phyloP scores from a whole-genome alignment of 1,139 yeast species.

The Meyerozyma guilliermondii region DNA sequence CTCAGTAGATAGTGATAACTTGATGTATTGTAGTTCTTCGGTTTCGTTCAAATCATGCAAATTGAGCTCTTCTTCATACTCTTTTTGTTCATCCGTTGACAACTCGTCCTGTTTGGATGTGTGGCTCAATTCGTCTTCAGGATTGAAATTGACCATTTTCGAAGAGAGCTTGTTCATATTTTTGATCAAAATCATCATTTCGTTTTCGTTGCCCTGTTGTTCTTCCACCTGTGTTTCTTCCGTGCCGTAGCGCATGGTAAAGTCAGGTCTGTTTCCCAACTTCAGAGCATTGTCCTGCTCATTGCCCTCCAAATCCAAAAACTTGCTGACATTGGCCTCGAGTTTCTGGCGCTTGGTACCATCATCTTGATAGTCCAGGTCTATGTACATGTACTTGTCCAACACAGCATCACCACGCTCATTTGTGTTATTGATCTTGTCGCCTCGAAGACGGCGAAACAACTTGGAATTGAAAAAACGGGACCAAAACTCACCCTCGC shows the following conservation, averaged over 20 bases:
- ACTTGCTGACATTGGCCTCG: slow-evolving; percentile 39
- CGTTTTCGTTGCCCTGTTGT: slow-evolving; percentile 44
- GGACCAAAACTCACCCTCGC: slow-evolving; percentile 96
- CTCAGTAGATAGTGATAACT: slow-evolving; percentile 45
- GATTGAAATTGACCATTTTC: slow-evolving; percentile 64
- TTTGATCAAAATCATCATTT: slow-evolving; percentile 67
- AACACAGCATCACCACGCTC: slow-evolving; percentile 81
- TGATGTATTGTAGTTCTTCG: slow-evolving; percentile 48
- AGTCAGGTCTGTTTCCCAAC: slow-evolving; percentile 78
- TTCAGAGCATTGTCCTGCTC: slow-evolving; percentile 74
- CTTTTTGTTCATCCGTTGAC: slow-evolving; percentile 27
- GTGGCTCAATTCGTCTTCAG: slow-evolving; percentile 25
- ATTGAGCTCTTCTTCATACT: slow-evolving; percentile 46
- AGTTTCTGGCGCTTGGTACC: slow-evolving; percentile 20
- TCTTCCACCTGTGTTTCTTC: slow-evolving; percentile 50
- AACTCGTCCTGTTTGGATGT: slow-evolving; percentile 13
- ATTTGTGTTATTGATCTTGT: slow-evolving; percentile 60
- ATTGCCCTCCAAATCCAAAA: slow-evolving; percentile 76
- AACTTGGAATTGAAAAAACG: slow-evolving; percentile 86
- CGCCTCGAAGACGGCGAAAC: slow-evolving; percentile 86
- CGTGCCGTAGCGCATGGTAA: slow-evolving; percentile 78
- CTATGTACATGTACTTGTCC: slow-evolving; percentile 74
- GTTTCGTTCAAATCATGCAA: slow-evolving; percentile 58
- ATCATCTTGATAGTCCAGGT: slow-evolving; percentile 43
- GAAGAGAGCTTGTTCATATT: slow-evolving; percentile 88